Percentiles rank a stretch among this genome's conserved stretches.
phyloP scores from a whole-genome alignment of 2,329 filamentous ascomycete genomes.

The Penicillium sp. region DNA sequence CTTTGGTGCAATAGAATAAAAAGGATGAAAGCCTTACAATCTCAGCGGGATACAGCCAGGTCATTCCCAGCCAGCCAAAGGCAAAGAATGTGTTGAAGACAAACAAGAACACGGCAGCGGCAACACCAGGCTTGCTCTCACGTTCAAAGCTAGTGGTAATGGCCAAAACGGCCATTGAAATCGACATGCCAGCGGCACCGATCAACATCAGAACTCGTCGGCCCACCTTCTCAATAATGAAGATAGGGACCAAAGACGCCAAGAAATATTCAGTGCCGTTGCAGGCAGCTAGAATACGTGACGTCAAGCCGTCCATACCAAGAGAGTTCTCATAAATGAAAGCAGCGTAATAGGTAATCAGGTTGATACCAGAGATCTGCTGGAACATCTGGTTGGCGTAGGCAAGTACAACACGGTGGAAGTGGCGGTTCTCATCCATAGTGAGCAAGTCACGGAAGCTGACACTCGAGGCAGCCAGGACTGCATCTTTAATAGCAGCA shows the following conservation, averaged over 20 bases:
- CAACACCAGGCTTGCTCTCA: slow-evolving; percentile 41
- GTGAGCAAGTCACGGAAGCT: slow-evolving; percentile 57
- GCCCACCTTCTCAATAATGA: slow-evolving; percentile 51
- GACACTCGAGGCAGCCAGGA: slow-evolving; percentile 48
- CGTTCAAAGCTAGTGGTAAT: slow-evolving; percentile 38
- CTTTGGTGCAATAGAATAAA: background rate
- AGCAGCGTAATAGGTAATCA: slow-evolving; percentile 48
- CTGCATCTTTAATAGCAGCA: slow-evolving; percentile 50
- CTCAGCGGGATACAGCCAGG: slow-evolving; percentile 63
- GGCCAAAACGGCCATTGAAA: slow-evolving; percentile 62
- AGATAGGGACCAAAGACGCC: slow-evolving; percentile 51
- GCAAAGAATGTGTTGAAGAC: slow-evolving; percentile 63
- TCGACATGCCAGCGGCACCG: slow-evolving; percentile 62
- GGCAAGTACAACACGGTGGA: slow-evolving; percentile 55
- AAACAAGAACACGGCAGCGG: slow-evolving; percentile 56
- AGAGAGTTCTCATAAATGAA: slow-evolving; percentile 45
- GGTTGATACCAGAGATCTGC: slow-evolving; percentile 47
- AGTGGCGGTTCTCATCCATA: slow-evolving; percentile 55
- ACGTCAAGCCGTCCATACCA: slow-evolving; percentile 39
- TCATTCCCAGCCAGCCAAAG: slow-evolving; percentile 59
- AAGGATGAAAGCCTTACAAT: slow-evolving; percentile 47
- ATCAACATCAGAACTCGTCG: slow-evolving; percentile 70
- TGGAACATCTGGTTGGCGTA: slow-evolving; percentile 60
- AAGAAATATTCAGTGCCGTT: slow-evolving; percentile 56
- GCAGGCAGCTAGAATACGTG: slow-evolving; percentile 52